Evolutionary conservation across 2,329 filamentous ascomycete genomes (phyloP).

Genomic region (Fusarium anguioides): DNA sequence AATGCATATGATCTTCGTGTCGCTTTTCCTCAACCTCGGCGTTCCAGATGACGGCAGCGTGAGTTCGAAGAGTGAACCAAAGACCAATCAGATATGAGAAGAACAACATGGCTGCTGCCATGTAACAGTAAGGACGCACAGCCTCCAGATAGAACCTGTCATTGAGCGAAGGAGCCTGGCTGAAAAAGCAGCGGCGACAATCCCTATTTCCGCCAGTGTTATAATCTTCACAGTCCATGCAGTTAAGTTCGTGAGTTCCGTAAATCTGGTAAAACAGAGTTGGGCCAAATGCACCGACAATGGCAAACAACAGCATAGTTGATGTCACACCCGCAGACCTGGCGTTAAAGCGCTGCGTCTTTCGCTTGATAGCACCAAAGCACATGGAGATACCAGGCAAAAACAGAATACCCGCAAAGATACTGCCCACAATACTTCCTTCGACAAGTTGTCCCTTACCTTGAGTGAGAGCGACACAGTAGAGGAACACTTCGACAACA

Average conservation of each 20-base stretch:
- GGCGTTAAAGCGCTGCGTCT: conserved; percentile 98
- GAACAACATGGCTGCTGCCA: conserved; percentile 86
- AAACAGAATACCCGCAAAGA: conserved; percentile 96
- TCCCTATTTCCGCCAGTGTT: conserved; percentile 65
- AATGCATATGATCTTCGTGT: conserved; percentile 62
- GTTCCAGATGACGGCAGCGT: conserved; percentile 97
- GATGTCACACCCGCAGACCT: conserved; percentile 96
- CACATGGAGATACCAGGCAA: conserved; percentile 97
- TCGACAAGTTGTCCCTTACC: conserved; percentile 95
- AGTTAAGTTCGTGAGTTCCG: conserved; percentile 95
- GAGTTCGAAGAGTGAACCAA: conserved; percentile 94
- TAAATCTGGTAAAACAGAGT: conserved; percentile 99
- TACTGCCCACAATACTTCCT: conserved; percentile 96
- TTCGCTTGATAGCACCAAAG: conserved; percentile 96
- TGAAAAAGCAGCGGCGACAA: conserved; percentile 94
- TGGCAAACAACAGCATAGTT: conserved; percentile 96
- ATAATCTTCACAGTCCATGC: conserved; percentile 70
- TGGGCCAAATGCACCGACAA: conserved; percentile 93
- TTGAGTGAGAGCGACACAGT: conserved; percentile 91
- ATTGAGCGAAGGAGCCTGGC: conserved; percentile 83
- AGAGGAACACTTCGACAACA: conserved; percentile 96
- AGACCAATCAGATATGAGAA: conserved; percentile 93
- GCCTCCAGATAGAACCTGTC: conserved; percentile 92
- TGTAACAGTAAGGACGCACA: conserved; percentile 92
- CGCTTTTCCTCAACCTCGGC: conserved; percentile 83